Conservation (phyloP, 202 grass and related monocot genomes). For the Carex arenaria region DNA sequence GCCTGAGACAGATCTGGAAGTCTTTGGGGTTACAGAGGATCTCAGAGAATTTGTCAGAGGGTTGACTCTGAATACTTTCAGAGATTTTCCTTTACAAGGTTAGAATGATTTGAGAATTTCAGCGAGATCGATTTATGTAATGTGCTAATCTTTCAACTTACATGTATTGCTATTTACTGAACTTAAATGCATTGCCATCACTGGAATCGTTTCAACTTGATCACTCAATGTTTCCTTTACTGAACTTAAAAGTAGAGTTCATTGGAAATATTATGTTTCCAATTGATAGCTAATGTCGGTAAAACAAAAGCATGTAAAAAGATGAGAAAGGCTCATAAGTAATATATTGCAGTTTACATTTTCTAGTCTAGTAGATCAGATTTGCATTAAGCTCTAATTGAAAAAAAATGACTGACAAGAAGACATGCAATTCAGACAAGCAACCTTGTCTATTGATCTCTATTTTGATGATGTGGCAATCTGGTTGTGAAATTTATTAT, state of each 20-base stretch:
- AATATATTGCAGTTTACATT: neutral
- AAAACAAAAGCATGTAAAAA: neutral
- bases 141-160: neutral
- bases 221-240: neutral
- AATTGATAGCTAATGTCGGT: neutral
- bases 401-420: neutral
- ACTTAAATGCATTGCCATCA: neutral
- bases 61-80: constrained; percentile 84
- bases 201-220: neutral
- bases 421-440: neutral
- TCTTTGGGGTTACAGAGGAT: constrained; percentile 75
- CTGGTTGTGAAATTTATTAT: neutral
- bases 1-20: constrained; percentile 52
- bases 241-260: neutral
- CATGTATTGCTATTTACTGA: neutral
- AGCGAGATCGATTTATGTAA: neutral
- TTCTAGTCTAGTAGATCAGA: neutral
- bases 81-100: constrained; percentile 95
- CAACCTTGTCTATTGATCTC: neutral
- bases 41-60: constrained; percentile 87
- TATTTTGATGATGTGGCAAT: neutral
- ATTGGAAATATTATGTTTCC: neutral
- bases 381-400: neutral
- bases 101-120: neutral
- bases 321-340: neutral